Conservation (phyloP, 257 asterid genomes). For the Plantago ovata region DNA sequence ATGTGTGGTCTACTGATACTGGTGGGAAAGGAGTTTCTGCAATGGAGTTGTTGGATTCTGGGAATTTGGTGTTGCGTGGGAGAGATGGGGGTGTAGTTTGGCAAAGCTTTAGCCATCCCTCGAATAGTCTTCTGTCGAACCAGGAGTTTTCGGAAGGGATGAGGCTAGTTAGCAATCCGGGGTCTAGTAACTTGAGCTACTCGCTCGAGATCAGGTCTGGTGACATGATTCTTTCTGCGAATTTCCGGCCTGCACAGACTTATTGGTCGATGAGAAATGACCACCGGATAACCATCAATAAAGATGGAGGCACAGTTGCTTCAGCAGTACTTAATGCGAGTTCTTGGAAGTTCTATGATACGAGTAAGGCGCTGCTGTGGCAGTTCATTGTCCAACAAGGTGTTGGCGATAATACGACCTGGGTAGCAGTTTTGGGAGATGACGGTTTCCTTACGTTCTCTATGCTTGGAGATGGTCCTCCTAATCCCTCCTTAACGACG, state of each 20-base stretch:
- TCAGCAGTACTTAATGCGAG: conserved; percentile 52
- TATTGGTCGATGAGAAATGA: conserved; percentile 82
- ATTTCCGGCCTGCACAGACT: conserved; percentile 60
- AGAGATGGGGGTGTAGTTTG: conserved; percentile 49
- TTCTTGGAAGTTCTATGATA: conserved; percentile 75
- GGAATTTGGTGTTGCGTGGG: conserved; percentile 65
- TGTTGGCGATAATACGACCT: conserved; percentile 41
- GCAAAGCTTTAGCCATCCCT: conserved; percentile 84
- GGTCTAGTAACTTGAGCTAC: conserved; percentile 54
- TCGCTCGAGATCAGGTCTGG: conserved; percentile 76
- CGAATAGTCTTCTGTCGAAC: conserved; percentile 58
- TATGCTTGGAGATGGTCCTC: conserved; percentile 42
- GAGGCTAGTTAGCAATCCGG: conserved; percentile 59
- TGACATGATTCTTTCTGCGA: conserved; percentile 65
- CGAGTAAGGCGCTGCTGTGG: conserved; percentile 44
- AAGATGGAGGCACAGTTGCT: conserved; percentile 35
- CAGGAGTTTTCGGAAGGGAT: conserved; percentile 65
- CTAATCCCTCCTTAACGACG: conserved; percentile 33
- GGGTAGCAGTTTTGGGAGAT: conserved; percentile 60
- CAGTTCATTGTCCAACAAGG: conserved; percentile 67
- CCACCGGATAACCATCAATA: conserved; percentile 56
- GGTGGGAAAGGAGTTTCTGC: conserved; percentile 61
- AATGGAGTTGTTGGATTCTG: conserved; percentile 61
- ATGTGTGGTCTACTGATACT: conserved; percentile 64
- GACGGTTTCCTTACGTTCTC: conserved; percentile 60